Conservation (phyloP, 768 basidiomycete species). For the Tylopilus felleus region DNA sequence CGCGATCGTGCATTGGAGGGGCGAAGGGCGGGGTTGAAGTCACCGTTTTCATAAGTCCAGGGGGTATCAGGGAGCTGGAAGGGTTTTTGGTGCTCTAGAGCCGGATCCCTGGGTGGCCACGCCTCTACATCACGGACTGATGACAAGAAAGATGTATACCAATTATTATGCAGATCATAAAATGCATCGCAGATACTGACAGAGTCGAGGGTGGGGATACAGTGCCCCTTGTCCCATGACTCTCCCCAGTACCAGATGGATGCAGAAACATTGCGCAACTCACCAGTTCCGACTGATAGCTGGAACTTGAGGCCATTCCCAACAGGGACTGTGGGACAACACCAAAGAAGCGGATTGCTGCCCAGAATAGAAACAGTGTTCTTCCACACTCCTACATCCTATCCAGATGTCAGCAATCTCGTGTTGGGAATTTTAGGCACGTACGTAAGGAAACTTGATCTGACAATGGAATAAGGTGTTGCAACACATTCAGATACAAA, state of each 20-base stretch:
- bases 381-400: constrained; percentile 75
- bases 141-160: constrained; percentile 9
- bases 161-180: background rate
- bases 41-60: constrained; percentile 82
- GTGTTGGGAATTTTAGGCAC: constrained; percentile 20
- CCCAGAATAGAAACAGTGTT: constrained; percentile 84
- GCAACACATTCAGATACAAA: background rate
- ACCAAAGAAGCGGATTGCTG: constrained; percentile 72
- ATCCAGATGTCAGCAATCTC: constrained; percentile 12
- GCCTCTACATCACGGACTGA: constrained; percentile 37
- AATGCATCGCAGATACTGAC: constrained; percentile 2
- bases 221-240: constrained; percentile 2
- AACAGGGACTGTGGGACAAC: constrained; percentile 64
- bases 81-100: constrained; percentile 31
- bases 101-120: constrained; percentile 80
- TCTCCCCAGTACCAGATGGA: constrained; percentile 11
- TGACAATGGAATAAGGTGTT: constrained; percentile 27
- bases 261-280: constrained; percentile 54
- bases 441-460: constrained; percentile 92
- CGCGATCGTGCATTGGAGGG: constrained; percentile 53
- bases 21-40: constrained; percentile 70
- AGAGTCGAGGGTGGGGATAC: background rate
- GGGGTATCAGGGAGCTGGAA: constrained; percentile 60
- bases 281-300: constrained; percentile 67
- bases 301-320: constrained; percentile 80